Evolutionary conservation across 768 basidiomycete genomes (phyloP).

Genomic region (Cystoderma amianthinum): DNA sequence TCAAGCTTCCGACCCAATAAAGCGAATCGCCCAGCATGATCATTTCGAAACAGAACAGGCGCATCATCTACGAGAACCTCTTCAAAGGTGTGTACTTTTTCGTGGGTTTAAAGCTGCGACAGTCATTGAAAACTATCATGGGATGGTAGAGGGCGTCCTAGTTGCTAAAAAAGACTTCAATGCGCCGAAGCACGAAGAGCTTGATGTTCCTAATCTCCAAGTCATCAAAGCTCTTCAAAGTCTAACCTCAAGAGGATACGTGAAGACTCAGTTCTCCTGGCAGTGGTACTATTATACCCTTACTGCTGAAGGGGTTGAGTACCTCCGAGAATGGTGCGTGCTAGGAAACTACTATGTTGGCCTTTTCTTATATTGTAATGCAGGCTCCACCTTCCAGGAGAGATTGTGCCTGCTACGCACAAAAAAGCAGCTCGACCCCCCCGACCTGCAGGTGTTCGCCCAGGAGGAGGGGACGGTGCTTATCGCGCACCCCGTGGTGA

Average conservation of each 20-base stretch:
- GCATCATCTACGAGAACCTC: slow-evolving; percentile 97
- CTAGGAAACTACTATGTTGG: background rate
- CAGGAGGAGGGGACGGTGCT: slow-evolving; percentile 67
- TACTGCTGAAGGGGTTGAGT: slow-evolving; percentile 95
- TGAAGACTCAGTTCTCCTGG: slow-evolving; percentile 99
- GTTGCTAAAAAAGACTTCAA: slow-evolving; percentile 99
- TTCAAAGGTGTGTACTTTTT: slow-evolving; percentile 79
- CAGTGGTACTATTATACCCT: slow-evolving; percentile 98
- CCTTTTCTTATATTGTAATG: background rate
- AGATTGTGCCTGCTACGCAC: slow-evolving; percentile 97
- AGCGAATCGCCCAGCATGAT: slow-evolving; percentile 67
- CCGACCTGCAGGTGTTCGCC: slow-evolving; percentile 71
- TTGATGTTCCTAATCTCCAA: slow-evolving; percentile 63
- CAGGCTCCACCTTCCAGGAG: slow-evolving; percentile 89
- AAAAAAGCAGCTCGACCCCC: slow-evolving; percentile 90
- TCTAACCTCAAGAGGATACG: slow-evolving; percentile 69
- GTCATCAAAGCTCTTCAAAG: slow-evolving; percentile 70
- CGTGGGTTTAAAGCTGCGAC: background rate
- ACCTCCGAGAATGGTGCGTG: slow-evolving; percentile 82
- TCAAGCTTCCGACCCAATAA: too few relatives aligned
- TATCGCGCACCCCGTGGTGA: slow-evolving; percentile 89
- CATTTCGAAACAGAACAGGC: slow-evolving; percentile 92
- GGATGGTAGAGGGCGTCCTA: slow-evolving; percentile 86
- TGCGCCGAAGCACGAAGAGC: slow-evolving; percentile 92
- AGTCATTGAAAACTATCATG: slow-evolving; percentile 2